Percentiles rank a stretch among this genome's conserved stretches.
These are phyloP conservation scores for Rhodotorula sp. DNA, from an alignment of 1,284 basidiomycete species.

Conservation along the genomic window DNA sequence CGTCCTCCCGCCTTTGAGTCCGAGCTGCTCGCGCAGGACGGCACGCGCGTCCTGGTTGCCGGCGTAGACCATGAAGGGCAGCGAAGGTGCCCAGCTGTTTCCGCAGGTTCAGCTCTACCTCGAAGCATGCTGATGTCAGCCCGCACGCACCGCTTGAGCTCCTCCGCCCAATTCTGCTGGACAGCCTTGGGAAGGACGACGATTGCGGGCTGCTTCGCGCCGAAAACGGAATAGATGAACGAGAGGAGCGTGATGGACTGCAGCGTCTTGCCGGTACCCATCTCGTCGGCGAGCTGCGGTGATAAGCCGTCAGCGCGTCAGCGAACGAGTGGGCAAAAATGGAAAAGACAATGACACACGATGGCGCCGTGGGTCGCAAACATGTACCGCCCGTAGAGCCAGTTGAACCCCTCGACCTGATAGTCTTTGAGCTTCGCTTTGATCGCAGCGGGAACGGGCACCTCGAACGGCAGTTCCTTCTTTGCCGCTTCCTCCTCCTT, in stretches of 20 bases:
- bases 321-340: no score
- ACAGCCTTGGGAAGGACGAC: slow-evolving; percentile 58
- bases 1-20: slow-evolving; percentile 7
- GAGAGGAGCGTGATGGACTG: slow-evolving; percentile 90
- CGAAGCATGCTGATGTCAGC: neutral
- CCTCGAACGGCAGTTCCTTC: neutral
- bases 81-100: slow-evolving; percentile 45
- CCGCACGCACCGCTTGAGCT: slow-evolving; percentile 23
- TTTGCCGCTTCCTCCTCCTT: slow-evolving; percentile 5
- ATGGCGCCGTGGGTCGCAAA: slow-evolving; percentile 56
- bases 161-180: slow-evolving; percentile 32
- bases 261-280: slow-evolving; percentile 68
- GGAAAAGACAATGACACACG: neutral
- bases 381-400: slow-evolving; percentile 82
- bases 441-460: slow-evolving; percentile 5
- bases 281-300: slow-evolving; percentile 29
- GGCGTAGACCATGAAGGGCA: slow-evolving; percentile 47
- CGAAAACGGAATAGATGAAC: slow-evolving; percentile 56
- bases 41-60: slow-evolving; percentile 43
- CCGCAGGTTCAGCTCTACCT: neutral
- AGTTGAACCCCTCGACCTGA: slow-evolving; percentile 88
- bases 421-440: slow-evolving; percentile 80
- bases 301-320: neutral
- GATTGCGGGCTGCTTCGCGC: slow-evolving; percentile 65
- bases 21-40: slow-evolving; percentile 14